phyloP scores from a whole-genome alignment of 768 basidiomycete genomes.

The Pleurotus pulmonarius region DNA sequence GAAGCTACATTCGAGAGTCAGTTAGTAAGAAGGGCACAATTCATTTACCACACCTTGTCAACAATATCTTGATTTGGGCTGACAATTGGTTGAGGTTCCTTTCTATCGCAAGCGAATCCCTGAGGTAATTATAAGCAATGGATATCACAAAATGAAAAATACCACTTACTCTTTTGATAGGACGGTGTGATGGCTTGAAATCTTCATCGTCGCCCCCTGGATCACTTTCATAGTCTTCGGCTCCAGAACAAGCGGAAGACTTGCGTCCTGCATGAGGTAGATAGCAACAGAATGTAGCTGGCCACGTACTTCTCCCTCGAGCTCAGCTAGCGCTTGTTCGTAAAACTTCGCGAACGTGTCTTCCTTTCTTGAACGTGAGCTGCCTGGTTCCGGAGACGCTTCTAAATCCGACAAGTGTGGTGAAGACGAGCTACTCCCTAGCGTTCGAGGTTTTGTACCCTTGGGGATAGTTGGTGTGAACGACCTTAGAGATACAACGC shows the following conservation, averaged over 20 bases:
- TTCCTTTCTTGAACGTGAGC: constrained; percentile 8
- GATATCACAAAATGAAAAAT: neutral
- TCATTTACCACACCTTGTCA: constrained; percentile 50
- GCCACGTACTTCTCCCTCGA: constrained; percentile 26
- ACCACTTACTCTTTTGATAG: constrained; percentile 24
- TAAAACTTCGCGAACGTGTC: constrained; percentile 72
- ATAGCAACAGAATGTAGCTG: neutral
- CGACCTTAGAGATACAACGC: constrained; percentile 1
- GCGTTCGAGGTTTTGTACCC: neutral
- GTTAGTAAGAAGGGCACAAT: neutral
- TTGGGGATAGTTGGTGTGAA: neutral
- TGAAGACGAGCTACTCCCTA: neutral
- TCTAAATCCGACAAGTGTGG: too few relatives aligned
- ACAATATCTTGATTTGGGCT: constrained; percentile 72
- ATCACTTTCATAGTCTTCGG: constrained; percentile 28
- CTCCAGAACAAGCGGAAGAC: constrained; percentile 26
- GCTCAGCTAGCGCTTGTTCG: constrained; percentile 46
- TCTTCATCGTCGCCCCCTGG: constrained; percentile 10
- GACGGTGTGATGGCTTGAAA: constrained; percentile 15
- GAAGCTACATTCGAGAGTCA: constrained; percentile 38
- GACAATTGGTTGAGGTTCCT: constrained; percentile 24
- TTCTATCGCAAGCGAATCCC: constrained; percentile 68
- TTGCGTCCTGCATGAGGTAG: neutral
- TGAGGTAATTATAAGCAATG: constrained; percentile 19
- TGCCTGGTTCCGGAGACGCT: too few relatives aligned